Base-by-base conservation (phyloP, 2,329 filamentous ascomycete genomes). In the Diaporthe humulicola region DNA sequence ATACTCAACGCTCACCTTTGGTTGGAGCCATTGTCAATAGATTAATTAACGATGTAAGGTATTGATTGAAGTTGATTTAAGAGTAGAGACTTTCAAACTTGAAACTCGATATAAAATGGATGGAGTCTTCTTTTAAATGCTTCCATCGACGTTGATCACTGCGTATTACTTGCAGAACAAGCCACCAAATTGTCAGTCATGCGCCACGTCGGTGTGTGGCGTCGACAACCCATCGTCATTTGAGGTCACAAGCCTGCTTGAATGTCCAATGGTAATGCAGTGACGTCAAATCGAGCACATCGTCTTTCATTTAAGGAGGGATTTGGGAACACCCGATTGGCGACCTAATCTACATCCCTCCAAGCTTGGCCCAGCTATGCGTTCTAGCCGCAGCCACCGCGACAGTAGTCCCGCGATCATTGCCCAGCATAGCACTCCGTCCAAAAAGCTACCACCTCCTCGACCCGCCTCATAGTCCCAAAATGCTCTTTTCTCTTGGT, bases 141-240 rank as follows among this genome's bases (percentile, higher is more conserved):
- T 69, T 3, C 0, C 4, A 1, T 22, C 33, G 33, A 54, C 9
- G 14, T 28, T 28, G 22, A 38, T 25, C n/a, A 36, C 15, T 8
- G n/a, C 14, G 4, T 28, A 8, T 15, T 7, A 40, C 33, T 25
- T 9, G 10, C 15, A 69, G 2, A n/a, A 25, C 48, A 54, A 52
- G 45, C 45, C 30, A 54, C 48, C 45, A 67, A 25, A 40, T 40
- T 28, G 33, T 12, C 33, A 28, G 64, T 69, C 64, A 69, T 69
- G 48, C 64, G 64, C 64, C 64, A 69, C 64, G 15, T 10, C 9
- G 7, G 22, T 28, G 22, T 69, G 64, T 69, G 48, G 64, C 64
- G 60, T 30, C 36, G 14, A 54, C n/a, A 38, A 33, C 2, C 7
- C 30, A 38, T 40, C 64, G 64, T 69, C 64, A 69, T 69, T 69